A percentile compares a stretch with the other conserved stretches of the same genome.
These are phyloP conservation scores for Suhomyces bolitotheri DNA, from an alignment of 1,139 yeast genomes.

Conservation along the genomic window DNA sequence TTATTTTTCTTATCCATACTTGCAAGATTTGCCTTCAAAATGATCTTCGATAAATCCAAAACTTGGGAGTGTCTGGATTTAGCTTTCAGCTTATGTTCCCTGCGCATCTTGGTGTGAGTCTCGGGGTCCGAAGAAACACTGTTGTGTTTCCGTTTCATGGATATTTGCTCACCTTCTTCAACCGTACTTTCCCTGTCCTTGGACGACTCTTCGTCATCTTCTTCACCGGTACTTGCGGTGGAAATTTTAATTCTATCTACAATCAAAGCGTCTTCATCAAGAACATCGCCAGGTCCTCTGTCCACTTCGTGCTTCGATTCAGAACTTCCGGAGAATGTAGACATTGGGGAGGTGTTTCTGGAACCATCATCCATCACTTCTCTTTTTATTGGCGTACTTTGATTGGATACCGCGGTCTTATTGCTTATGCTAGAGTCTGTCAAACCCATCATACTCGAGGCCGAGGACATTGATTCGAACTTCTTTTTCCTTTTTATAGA, in stretches of 20 bases:
- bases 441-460: background rate
- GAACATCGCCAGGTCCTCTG: slow-evolving; percentile 17
- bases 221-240: slow-evolving; percentile 10
- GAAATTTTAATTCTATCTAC: slow-evolving; percentile 19
- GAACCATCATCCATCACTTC: background rate
- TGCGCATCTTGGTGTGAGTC: background rate
- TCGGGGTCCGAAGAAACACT: background rate
- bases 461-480: background rate
- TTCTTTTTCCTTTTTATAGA: slow-evolving; percentile 17
- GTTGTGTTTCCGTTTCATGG: slow-evolving; percentile 1
- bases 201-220: slow-evolving; percentile 17
- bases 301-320: slow-evolving; percentile 11
- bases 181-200: slow-evolving; percentile 14
- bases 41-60: slow-evolving; percentile 13
- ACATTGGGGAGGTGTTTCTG: slow-evolving; percentile 3
- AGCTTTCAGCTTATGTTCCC: background rate
- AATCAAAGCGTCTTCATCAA: slow-evolving; percentile 22
- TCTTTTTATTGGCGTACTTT: slow-evolving; percentile 2
- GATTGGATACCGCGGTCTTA: background rate
- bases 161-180: background rate
- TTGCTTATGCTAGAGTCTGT: background rate
- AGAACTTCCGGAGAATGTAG: background rate
- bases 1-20: slow-evolving; percentile 20
- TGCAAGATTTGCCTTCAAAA: slow-evolving; percentile 26
- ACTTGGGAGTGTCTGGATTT: slow-evolving; percentile 1